Percentiles rank a stretch among this genome's conserved stretches.
Conservation (phyloP, 2,329 filamentous ascomycete species). For the Sporothrix humicola region DNA sequence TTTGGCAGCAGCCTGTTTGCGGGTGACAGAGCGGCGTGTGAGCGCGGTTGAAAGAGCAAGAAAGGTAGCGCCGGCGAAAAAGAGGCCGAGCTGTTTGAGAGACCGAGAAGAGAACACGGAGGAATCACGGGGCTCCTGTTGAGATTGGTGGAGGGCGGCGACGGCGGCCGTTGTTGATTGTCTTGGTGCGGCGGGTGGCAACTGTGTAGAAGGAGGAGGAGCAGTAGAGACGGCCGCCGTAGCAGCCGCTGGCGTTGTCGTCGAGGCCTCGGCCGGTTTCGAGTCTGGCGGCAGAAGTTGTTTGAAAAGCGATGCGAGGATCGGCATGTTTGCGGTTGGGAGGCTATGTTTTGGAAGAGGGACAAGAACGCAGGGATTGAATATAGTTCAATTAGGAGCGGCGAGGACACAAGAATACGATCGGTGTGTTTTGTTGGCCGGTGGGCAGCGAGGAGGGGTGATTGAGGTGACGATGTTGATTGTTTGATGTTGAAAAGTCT, state of each 20-base stretch:
- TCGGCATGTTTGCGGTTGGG: background rate
- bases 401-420: background rate
- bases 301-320: slow-evolving; percentile 29
- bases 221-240: background rate
- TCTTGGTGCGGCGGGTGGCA: background rate
- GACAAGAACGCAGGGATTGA: background rate
- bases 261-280: background rate
- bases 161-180: slow-evolving; percentile 10
- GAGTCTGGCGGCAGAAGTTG: slow-evolving; percentile 18
- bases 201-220: background rate
- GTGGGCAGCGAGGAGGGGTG: background rate
- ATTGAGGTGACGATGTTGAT: background rate
- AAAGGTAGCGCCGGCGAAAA: slow-evolving; percentile 77
- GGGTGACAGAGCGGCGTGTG: slow-evolving; percentile 71
- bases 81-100: slow-evolving; percentile 69
- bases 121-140: slow-evolving; percentile 12
- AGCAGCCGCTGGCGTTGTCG: background rate
- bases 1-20: slow-evolving; percentile 64
- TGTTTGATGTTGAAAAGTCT: background rate
- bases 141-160: background rate
- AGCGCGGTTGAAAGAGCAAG: slow-evolving; percentile 73
- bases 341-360: background rate
- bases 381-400: background rate
- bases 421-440: background rate
- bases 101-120: slow-evolving; percentile 54